These are phyloP conservation scores for Hygrophoropsis aurantiaca DNA, from an alignment of 768 basidiomycete genomes.

Conservation along the genomic window DNA sequence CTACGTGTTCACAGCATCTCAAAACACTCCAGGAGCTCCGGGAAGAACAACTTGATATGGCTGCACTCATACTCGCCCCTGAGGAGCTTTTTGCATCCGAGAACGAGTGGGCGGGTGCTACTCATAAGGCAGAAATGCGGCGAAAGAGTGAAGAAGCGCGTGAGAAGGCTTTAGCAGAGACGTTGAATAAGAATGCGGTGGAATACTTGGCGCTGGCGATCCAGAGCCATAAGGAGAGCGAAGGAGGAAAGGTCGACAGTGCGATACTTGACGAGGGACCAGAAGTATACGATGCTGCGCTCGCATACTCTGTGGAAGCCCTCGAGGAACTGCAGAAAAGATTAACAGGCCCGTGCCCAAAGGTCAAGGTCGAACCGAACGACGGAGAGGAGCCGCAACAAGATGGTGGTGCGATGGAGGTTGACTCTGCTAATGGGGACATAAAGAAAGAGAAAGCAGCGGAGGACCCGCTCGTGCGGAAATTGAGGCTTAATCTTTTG, in stretches of 20 bases:
- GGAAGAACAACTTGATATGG: slow-evolving; percentile 38
- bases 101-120: slow-evolving; percentile 31
- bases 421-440: slow-evolving; percentile 15
- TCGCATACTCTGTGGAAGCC: slow-evolving; percentile 55
- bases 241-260: slow-evolving; percentile 1
- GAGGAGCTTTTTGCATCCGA: slow-evolving; percentile 42
- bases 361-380: slow-evolving; percentile 13
- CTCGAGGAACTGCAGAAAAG: slow-evolving; percentile 46
- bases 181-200: slow-evolving; percentile 27
- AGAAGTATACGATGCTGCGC: slow-evolving; percentile 52
- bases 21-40: slow-evolving; percentile 8
- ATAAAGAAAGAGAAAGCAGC: not conserved
- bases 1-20: slow-evolving; percentile 1
- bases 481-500: slow-evolving; percentile 70
- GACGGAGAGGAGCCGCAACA: slow-evolving; percentile 9
- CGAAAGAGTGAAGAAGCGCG: slow-evolving; percentile 23
- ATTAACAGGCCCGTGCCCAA: slow-evolving; percentile 7
- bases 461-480: slow-evolving; percentile 54
- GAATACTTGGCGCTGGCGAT: slow-evolving; percentile 28
- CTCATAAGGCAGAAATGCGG: slow-evolving; percentile 33
- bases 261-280: slow-evolving; percentile 36
- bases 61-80: slow-evolving; percentile 39
- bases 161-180: slow-evolving; percentile 53
- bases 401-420: slow-evolving; percentile 12
- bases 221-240: slow-evolving; percentile 29